Evolutionary conservation across 208 protist species (phyloP).

Genomic region (Acanthamoeba triangularis): DNA sequence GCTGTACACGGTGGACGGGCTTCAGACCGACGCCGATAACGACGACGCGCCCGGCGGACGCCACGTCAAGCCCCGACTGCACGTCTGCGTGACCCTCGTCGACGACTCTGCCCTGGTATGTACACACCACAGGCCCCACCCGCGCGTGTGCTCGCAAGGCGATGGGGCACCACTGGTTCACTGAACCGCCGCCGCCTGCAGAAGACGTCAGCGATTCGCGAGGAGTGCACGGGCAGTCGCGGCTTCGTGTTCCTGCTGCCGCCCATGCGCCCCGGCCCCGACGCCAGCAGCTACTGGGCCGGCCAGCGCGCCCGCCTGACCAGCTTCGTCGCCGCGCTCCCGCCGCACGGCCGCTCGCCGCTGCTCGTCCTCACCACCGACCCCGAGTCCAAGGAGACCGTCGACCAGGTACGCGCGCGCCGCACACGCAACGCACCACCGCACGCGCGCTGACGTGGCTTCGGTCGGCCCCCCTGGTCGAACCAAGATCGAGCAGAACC

Average conservation of each 20-base stretch:
- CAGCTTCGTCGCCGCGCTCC: not conserved
- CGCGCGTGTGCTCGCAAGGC: not conserved
- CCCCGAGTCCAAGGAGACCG: not conserved
- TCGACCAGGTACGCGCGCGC: not conserved
- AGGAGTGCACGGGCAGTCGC: slow-evolving; percentile 3
- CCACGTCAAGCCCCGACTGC: not conserved
- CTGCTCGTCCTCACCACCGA: not conserved
- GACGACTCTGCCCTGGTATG: not conserved
- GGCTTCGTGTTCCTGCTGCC: not conserved
- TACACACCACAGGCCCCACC: not conserved
- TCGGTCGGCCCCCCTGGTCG: no score
- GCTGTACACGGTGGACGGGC: not conserved
- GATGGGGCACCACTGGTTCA: no score
- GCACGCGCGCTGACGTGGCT: not conserved
- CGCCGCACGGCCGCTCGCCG: not conserved
- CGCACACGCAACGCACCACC: not conserved
- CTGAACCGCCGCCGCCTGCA: not conserved
- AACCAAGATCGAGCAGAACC: not conserved
- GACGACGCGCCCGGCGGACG: not conserved
- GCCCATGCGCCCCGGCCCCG: not conserved
- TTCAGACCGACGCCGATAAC: not conserved
- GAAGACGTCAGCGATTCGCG: not conserved
- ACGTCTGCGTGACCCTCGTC: slow-evolving; percentile 9
- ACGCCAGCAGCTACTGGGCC: not conserved
- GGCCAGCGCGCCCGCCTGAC: not conserved